These are phyloP conservation scores for Oryza rufipogon DNA, from an alignment of 176 grass and related monocot genomes.

Conservation along the genomic window DNA sequence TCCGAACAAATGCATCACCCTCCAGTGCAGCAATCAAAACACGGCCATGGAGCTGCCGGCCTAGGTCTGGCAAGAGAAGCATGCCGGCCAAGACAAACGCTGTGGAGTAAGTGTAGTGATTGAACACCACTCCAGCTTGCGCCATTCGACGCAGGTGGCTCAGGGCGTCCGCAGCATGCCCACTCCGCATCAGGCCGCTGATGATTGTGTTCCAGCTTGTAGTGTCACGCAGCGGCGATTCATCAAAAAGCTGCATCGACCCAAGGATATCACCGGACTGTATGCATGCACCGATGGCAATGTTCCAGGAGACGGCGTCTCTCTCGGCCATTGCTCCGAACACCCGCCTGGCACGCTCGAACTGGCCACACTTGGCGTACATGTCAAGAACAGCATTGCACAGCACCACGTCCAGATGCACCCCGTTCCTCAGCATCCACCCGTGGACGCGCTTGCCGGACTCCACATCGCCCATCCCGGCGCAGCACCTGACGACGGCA, in stretches of 20 bases:
- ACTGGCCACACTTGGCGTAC: constrained; percentile 55
- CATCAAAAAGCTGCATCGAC: constrained; percentile 46
- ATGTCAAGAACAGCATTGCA: constrained; percentile 59
- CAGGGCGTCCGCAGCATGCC: constrained; percentile 36
- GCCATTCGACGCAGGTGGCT: constrained; percentile 46
- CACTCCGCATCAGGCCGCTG: constrained; percentile 48
- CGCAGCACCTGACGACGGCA: constrained; percentile 62
- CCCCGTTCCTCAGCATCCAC: constrained; percentile 57
- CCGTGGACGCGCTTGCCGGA: constrained; percentile 56
- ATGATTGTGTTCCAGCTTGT: constrained; percentile 75
- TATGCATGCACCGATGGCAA: constrained; percentile 51
- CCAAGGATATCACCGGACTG: constrained; percentile 39
- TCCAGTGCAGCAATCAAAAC: constrained; percentile 46
- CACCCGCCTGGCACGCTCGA: not conserved
- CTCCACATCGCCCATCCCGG: constrained; percentile 26
- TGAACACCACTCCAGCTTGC: constrained; percentile 39
- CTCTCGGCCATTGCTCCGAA: constrained; percentile 44
- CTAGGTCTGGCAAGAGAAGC: constrained; percentile 52
- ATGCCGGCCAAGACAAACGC: constrained; percentile 53
- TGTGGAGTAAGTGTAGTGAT: constrained; percentile 62
- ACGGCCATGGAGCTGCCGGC: constrained; percentile 58
- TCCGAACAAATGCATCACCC: constrained; percentile 44
- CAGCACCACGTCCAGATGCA: constrained; percentile 49
- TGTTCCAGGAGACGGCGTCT: constrained; percentile 58
- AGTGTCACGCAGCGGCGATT: constrained; percentile 42